Conservation (phyloP, 495 filamentous ascomycete species). For the Xylaria acuta region DNA sequence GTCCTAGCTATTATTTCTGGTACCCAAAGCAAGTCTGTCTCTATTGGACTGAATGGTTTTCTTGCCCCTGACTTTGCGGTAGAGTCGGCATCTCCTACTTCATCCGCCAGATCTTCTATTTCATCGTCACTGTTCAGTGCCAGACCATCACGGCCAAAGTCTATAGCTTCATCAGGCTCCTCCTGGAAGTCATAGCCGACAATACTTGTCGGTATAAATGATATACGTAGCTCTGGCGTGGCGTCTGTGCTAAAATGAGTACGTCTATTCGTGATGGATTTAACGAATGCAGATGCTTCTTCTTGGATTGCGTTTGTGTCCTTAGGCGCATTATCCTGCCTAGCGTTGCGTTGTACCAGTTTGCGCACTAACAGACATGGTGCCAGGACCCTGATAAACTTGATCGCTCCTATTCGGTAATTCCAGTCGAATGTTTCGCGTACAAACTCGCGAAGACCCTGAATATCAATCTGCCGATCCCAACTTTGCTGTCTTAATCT, state of each 20-base stretch:
- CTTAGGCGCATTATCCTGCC: conserved; percentile 28
- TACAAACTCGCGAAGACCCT: conserved; percentile 72
- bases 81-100: conserved; percentile 36
- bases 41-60: conserved; percentile 69
- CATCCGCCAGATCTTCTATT: conserved; percentile 60
- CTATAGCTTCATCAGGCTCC: conserved; percentile 67
- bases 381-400: conserved; percentile 82
- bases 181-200: conserved; percentile 75
- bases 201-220: conserved; percentile 76
- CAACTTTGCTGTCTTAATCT: conserved; percentile 64
- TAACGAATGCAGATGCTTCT: conserved; percentile 59
- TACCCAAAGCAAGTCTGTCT: conserved; percentile 76
- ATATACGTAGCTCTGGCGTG: conserved; percentile 75
- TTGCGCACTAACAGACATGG: conserved; percentile 75
- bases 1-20: conserved; percentile 72
- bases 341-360: conserved; percentile 53
- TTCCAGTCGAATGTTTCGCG: conserved; percentile 86
- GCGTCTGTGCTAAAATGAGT: conserved; percentile 76
- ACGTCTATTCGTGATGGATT: conserved; percentile 68
- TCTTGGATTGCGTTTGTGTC: conserved; percentile 51
- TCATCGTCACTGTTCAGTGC: conserved; percentile 62
- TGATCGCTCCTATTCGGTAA: conserved; percentile 76
- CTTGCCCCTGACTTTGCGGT: conserved; percentile 42
- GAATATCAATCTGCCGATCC: conserved; percentile 69
- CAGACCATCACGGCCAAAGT: conserved; percentile 55